Base-by-base conservation (phyloP, 2,329 filamentous ascomycete species). In the Claviceps humidiphila region DNA sequence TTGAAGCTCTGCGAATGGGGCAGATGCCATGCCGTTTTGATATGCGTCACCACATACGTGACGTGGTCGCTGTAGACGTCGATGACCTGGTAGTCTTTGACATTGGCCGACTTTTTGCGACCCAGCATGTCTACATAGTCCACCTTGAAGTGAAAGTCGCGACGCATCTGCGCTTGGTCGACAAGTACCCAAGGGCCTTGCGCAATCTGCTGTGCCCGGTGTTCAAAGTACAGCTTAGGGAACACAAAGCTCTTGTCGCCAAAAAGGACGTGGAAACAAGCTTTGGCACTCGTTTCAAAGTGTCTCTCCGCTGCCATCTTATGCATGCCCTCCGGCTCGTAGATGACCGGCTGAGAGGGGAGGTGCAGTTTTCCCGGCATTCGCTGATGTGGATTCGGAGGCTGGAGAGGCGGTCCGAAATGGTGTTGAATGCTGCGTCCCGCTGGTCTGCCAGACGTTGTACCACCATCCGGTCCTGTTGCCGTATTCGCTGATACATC, bases 211-310 rank as follows among this genome's bases (percentile, higher is more conserved):
- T 84, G 80, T 14, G 87, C 88, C 60, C 83, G 78, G 50, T 87
- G 79, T 64, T 95, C 89, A 64, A 88, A 85, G 64, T 96, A 91
- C 34, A 97, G 74, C 61, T 91, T 82, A 60, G 93, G 89, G 69
- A 96, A 98, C 41, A 97, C 84, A 38, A 90, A 88, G 64, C 88
- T 95, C 70, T 91, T 95, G 67, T 98, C 93, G 40, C 93, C 93
- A 67, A 97, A 98, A 50, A 98, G 77, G 16, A 97, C 87, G 63
- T 97, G 91, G 66, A 97, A 98, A 53, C 95, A 82, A 0, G 88
- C 89, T 67, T 98, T 97, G 47, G 93, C 85, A 56, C 88, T 94
- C 55, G 97, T 84, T 58, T 94, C 86, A 65, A 95, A 95, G 58
- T 89, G 79, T 55, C 87, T 81, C 65, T 95, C 87, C 1, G 87